Evolutionary conservation across 495 filamentous ascomycete species (phyloP), one percentile per base, ranked within the genome.

Genomic region (Elasticomyces elasticus): DNA sequence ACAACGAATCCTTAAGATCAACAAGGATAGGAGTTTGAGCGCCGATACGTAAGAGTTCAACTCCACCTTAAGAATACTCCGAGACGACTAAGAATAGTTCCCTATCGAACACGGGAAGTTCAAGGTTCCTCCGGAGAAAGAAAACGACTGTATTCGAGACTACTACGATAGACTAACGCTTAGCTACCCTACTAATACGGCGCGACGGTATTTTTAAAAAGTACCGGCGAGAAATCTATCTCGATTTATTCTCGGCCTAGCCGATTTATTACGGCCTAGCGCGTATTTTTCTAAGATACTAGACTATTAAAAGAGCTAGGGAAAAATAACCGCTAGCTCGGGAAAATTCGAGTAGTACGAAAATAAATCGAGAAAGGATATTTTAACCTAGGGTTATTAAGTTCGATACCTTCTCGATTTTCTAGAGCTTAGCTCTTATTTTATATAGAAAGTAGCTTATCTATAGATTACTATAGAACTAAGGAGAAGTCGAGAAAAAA

Each of bases 171-270:
- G 42, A 45, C 19, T 24, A 45, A 26, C 19, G 20, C 4, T 24
- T 45, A 19, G 20, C 13, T 52, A 64, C 30, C 42, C 52, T 26
- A 33, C 30, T 33, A 33, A 33, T 33, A 33, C 30, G 30, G 7
- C 15, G 15, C 15, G 15, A 7, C 7, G 30, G 30, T 33, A 33
- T 33, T 33, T 33, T 33, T 15, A 7, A 15, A 33, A 33, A 33
- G 30, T 33, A 33, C 30, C 15, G 15, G 30, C 15, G 15, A 15
- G 30, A 33, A 33, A 33, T 33, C 30, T 33, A 7, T 33, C 30
- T 33, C 30, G 30, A 33, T 33, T 33, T 33, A 33, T 33, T 15
- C 30, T 33, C 15, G 15, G 30, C 30, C 30, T 15, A 7, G 15
- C 7, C 7, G 30, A 33, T 33, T 33, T 33, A 7, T 33, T 33